These are phyloP conservation scores for Candida sp. DNA, from an alignment of 1,139 yeast genomes.

Conservation along the genomic window DNA sequence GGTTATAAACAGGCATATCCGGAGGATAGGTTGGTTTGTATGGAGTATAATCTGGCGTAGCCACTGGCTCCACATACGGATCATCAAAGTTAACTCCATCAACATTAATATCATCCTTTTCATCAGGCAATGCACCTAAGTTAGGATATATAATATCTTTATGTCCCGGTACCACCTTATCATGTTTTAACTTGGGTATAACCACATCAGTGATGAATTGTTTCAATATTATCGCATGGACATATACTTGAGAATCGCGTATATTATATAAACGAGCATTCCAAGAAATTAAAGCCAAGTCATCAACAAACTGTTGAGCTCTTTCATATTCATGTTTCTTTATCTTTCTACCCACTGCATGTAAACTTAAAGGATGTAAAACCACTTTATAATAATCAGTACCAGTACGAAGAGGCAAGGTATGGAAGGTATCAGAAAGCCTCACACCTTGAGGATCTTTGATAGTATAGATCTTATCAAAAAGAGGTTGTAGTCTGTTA, in stretches of 20 bases:
- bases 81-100: slow-evolving; percentile 3
- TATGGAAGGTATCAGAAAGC: slow-evolving; percentile 47
- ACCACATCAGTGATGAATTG: slow-evolving; percentile 50
- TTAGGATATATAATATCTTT: slow-evolving; percentile 58
- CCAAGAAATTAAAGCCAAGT: slow-evolving; percentile 82
- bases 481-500: slow-evolving; percentile 33
- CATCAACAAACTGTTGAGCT: slow-evolving; percentile 69
- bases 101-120: slow-evolving; percentile 20
- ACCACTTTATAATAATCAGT: slow-evolving; percentile 46
- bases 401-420: slow-evolving; percentile 50
- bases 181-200: slow-evolving; percentile 51
- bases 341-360: slow-evolving; percentile 38
- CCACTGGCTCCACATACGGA: slow-evolving; percentile 1
- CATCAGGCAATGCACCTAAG: slow-evolving; percentile 71
- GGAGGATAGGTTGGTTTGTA: background rate
- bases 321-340: slow-evolving; percentile 51
- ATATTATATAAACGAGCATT: slow-evolving; percentile 85
- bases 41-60: slow-evolving; percentile 2
- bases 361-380: slow-evolving; percentile 40
- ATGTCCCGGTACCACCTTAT: slow-evolving; percentile 37
- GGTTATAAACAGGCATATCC: slow-evolving; percentile 2
- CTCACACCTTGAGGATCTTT: slow-evolving; percentile 41
- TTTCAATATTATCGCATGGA: slow-evolving; percentile 72
- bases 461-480: slow-evolving; percentile 42
- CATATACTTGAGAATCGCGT: slow-evolving; percentile 62